Base-by-base conservation (phyloP, 768 basidiomycete genomes). In the Trametes villosa region DNA sequence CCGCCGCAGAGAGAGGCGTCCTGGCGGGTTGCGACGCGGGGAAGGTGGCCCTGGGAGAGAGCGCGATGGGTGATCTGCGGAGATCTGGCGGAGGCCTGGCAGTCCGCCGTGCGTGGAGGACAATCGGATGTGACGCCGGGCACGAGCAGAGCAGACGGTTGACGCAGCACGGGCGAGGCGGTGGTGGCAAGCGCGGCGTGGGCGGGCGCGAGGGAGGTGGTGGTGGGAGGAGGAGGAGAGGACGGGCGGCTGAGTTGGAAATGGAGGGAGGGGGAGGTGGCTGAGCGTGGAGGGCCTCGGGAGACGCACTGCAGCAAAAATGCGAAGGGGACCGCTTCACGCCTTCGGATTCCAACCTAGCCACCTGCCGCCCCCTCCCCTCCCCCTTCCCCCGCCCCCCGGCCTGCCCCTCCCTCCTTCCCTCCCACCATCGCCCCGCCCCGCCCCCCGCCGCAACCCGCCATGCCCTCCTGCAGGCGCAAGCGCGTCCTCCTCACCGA, bases 401-500 rank as follows among this genome's bases (percentile, higher is more conserved):
- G 74, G 75, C 75, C 75, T 70, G 72, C 70, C 63, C 72, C 75
- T 72, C 71, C 69, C 68, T 71, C 68, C 71, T 74, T 73, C 56
- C 49, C 73, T 71, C 75, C 76, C 77, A 74, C 76, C 77, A 75
- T 69, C 74, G 69, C 65, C 72, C 75, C 73, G 72, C 66, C 71
- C 67, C 72, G 74, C 73, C 59, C 61, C 64, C 70, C 59, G 48
- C 53, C 55, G 68, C 51, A 47, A 46, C 65, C 59, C 54, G 57
- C 55, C 46, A 93, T 93, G 91, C 91, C 91, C 68, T 91, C 90
- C 70, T 93, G 91, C 78, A 86, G 91, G 69, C 88, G 91, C 80
- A 93, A 93, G 76, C 86, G 91, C 81, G 91, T 93, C 67, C 85
- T 93, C 71, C 90, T 93, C 82, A 91, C 86, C 67, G 86, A 92